Percentiles rank a stretch among this genome's conserved stretches.
phyloP scores from a whole-genome alignment of 139 green algal genomes.

The Chlorella sp. region DNA sequence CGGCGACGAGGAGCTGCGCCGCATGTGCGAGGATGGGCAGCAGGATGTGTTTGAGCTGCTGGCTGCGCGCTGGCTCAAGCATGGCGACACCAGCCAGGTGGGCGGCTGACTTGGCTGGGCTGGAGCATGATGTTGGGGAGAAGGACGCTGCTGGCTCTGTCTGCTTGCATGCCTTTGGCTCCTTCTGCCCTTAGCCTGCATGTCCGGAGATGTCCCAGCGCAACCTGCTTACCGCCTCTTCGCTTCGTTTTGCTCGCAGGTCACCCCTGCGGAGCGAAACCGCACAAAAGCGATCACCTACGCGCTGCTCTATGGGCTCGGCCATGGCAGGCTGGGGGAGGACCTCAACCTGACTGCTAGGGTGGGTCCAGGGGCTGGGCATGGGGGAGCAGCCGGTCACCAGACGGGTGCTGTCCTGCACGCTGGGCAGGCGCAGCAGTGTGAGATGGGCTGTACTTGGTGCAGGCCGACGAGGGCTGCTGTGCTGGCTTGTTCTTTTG shows the following conservation, averaged over 20 bases:
- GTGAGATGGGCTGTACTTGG: no score
- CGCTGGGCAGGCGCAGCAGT: no score
- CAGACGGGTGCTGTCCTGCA: background rate
- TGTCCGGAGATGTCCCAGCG: background rate
- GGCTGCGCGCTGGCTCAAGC: slow-evolving; percentile 70
- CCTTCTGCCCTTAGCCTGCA: background rate
- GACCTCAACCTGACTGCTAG: no score
- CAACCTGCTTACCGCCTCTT: background rate
- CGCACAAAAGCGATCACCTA: background rate
- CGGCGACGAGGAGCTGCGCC: slow-evolving; percentile 54
- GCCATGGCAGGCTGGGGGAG: background rate
- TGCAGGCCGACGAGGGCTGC: background rate
- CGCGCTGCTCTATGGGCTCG: background rate
- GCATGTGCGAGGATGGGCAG: slow-evolving; percentile 52
- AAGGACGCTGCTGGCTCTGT: background rate
- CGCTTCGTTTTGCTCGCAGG: background rate
- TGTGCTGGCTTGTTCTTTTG: background rate
- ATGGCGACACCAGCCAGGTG: slow-evolving; percentile 52
- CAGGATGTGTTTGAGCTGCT: slow-evolving; percentile 85
- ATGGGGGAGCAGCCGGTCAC: background rate
- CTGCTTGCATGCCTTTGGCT: background rate
- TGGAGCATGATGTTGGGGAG: no score
- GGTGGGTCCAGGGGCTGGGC: no score
- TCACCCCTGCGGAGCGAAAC: background rate
- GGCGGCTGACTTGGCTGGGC: slow-evolving; percentile 39